Evolutionary conservation across 495 filamentous ascomycete genomes (phyloP), one percentile per base, ranked within the genome.

Genomic region (Tuber magnatum): DNA sequence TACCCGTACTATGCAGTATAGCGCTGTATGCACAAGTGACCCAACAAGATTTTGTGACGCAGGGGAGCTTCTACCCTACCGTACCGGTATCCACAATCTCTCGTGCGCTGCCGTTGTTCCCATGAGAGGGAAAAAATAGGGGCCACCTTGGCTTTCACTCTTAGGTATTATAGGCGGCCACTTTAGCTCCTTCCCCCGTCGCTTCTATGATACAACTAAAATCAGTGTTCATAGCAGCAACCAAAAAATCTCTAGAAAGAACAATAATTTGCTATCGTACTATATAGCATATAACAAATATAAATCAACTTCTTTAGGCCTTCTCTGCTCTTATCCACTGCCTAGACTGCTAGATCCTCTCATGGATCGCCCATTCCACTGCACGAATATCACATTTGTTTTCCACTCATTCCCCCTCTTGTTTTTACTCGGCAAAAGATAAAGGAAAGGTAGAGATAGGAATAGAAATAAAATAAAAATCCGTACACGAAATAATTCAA

Each of bases 401-500:
- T 35, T 65, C 28, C 28, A n/a, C 12, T 32, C 56, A 35, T 65
- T 35, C 14, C 28, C 28, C 28, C 28, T 61, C 51, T 65, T 28
- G 28, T 28, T 65, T 9, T n/a, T n/a, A n/a, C n/a, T n/a, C n/a
- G n/a, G 28, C 8, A 9, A 32, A 65, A 35, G n/a, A 28, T 61
- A 14, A 61, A 61, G 3, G n/a, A 16, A 61, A 32, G 32, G 14
- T 20, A 46, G 3, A 4, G 43, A 65, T 78, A 71, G 72, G 74
- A 73, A 73, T 72, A 72, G 76, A 68, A 76, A 68, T 72, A 75
- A 68, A 76, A 68, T 72, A 75, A 75, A 75, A 73, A 43, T 74
- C 69, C 61, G 69, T 48, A 78, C 71, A 75, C 61, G 44, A 56
- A 79, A 72, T 39, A 44, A 35, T 65, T 28, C 28, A 65, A 65